Percentiles rank a stretch among this genome's conserved stretches.
Evolutionary conservation across 371 early-diverging fungal genomes (phyloP).

Genomic region (Mucor ambiguus): DNA sequence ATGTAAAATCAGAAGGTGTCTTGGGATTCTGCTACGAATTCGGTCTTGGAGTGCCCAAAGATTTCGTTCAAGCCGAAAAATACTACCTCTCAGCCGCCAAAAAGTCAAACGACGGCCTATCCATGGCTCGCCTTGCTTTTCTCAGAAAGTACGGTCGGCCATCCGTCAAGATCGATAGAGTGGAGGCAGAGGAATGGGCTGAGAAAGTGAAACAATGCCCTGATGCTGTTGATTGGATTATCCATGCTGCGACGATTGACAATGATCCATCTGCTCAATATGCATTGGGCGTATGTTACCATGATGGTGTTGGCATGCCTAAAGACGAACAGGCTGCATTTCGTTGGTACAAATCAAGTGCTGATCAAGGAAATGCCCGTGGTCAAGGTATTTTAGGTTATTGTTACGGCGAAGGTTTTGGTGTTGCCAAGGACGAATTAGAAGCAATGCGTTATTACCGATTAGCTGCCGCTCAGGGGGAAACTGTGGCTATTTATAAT

Average conservation of each 20-base stretch:
- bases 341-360: conserved; percentile 58
- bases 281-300: conserved; percentile 71
- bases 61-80: conserved; percentile 58
- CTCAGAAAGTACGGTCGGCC: conserved; percentile 78
- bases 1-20: conserved; percentile 47
- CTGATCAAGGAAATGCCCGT: conserved; percentile 61
- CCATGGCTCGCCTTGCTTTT: conserved; percentile 67
- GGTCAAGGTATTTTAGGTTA: conserved; percentile 76
- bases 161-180: conserved; percentile 65
- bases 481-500: conserved; percentile 90
- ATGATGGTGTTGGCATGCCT: conserved; percentile 64
- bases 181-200: conserved; percentile 67
- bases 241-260: conserved; percentile 53
- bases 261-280: conserved; percentile 46
- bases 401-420: conserved; percentile 79
- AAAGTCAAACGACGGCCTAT: conserved; percentile 49
- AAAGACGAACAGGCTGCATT: conserved; percentile 57
- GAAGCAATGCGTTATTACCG: conserved; percentile 84
- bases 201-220: conserved; percentile 32
- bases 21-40: conserved; percentile 79
- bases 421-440: conserved; percentile 67
- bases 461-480: conserved; percentile 87
- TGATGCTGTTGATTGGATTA: conserved; percentile 58
- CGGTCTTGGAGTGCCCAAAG: conserved; percentile 63
- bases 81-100: conserved; percentile 53